Evolutionary conservation across 257 asterid genomes (phyloP), one percentile per base, ranked within the genome.

Genomic region (Solanum clarkiae): DNA sequence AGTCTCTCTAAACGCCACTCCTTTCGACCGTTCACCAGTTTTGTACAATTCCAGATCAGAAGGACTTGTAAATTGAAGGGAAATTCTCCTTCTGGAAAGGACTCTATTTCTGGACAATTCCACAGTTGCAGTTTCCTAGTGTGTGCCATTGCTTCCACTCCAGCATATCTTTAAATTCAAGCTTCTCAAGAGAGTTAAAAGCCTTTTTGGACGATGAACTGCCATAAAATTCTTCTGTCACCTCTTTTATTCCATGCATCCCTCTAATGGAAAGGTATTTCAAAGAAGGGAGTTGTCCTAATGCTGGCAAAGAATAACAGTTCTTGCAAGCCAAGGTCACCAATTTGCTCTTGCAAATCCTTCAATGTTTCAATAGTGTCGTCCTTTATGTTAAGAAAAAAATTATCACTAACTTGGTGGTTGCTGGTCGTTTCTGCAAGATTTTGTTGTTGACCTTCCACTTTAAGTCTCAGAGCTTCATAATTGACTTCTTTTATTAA

Each of bases 31-130:
- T 24, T 80, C 65, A 68, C 29, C 8, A 85, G 55, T 45, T 54
- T 80, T 26, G 14, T 5, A 10, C 85, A 85, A n/a, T 10, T 0
- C 3, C 1, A 0, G 40, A 85, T 68, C 2, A 0, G 0, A 22
- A 81, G 55, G 3, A 4, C 0, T 69, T 80, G 74, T 62, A 86
- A 59, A 59, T 71, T 32, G 16, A 32, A 69, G 68, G 74, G 85
- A 68, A 86, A 55, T 55, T 85, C 88, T 44, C 66, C 83, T 18
- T 70, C 79, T 2, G 84, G 86, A 22, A 86, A 81, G 44, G 53
- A 59, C 4, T 57, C 85, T 3, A 86, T 56, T 59, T 81, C 68
- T 2, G 79, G 68, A 56, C 85, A 86, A 13, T 13, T 0, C 11
- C 0, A 0, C 18, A 86, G 29, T 29, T 29, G 0, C 29, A 29